Conservation (phyloP, 164 flowering plant genomes). For the Vitis labrusca region DNA sequence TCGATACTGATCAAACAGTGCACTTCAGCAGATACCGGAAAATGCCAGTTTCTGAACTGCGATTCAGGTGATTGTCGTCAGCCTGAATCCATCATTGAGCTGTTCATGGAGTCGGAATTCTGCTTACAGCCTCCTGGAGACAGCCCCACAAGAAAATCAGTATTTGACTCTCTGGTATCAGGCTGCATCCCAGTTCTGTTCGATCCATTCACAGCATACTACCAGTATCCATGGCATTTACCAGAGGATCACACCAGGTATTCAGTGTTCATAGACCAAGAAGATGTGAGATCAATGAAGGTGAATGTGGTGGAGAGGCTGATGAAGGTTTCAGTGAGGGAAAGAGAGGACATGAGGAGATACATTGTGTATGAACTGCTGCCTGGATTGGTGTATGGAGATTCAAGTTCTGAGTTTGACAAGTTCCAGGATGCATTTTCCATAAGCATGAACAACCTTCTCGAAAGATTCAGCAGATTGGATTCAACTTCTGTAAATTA, state of each 20-base stretch:
- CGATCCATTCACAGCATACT: slow-evolving; percentile 71
- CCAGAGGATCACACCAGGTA: slow-evolving; percentile 58
- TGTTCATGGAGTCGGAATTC: slow-evolving; percentile 74
- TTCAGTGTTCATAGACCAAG: slow-evolving; percentile 64
- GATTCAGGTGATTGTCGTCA: slow-evolving; percentile 34
- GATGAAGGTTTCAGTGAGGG: slow-evolving; percentile 33
- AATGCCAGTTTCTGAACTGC: slow-evolving; percentile 57
- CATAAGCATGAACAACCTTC: slow-evolving; percentile 50
- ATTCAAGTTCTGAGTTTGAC: slow-evolving; percentile 36
- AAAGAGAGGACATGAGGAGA: slow-evolving; percentile 73
- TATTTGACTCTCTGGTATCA: slow-evolving; percentile 72
- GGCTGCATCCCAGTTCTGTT: slow-evolving; percentile 92
- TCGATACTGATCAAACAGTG: slow-evolving; percentile 62
- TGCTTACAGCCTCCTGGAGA: slow-evolving; percentile 90
- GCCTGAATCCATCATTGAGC: slow-evolving; percentile 44
- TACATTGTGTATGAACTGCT: slow-evolving; percentile 65
- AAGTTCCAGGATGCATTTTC: slow-evolving; percentile 73
- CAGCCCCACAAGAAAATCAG: slow-evolving; percentile 76
- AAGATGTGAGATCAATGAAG: slow-evolving; percentile 52
- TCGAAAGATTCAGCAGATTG: slow-evolving; percentile 40
- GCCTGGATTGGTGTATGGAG: slow-evolving; percentile 76
- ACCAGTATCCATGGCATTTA: slow-evolving; percentile 89
- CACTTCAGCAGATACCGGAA: slow-evolving; percentile 14
- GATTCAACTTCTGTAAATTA: background rate
- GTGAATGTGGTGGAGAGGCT: slow-evolving; percentile 63